A percentile compares a stretch with the other conserved stretches of the same genome.
phyloP scores from a whole-genome alignment of 306 rosid species.

The Styphnolobium japonicum region DNA sequence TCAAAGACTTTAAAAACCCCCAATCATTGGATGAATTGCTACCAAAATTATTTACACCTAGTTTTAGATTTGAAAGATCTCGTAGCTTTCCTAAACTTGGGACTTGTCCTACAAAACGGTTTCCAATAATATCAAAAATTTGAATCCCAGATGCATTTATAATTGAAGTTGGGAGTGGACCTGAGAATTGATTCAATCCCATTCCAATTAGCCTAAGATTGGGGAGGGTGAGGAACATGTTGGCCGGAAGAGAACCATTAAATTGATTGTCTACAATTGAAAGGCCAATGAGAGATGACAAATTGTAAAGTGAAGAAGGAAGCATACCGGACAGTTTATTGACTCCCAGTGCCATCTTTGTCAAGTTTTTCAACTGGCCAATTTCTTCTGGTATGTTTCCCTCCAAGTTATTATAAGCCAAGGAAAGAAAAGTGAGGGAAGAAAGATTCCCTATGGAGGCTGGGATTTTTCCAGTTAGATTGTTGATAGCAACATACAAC shows the following conservation, averaged over 20 bases:
- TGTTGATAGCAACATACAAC: too few relatives aligned
- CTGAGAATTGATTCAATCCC: neutral
- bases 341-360: rapidly evolving
- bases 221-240: neutral
- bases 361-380: neutral
- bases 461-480: neutral
- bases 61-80: neutral
- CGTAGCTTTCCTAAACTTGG: neutral
- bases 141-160: neutral
- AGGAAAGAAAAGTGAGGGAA: neutral
- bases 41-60: neutral
- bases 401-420: too few relatives aligned
- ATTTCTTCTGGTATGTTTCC: neutral
- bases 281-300: rapidly evolving
- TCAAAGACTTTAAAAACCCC: neutral
- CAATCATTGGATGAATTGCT: neutral
- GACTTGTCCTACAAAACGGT: neutral
- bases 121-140: rapidly evolving
- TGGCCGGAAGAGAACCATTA: neutral
- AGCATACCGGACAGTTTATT: neutral
- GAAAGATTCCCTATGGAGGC: neutral
- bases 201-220: neutral
- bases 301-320: too few relatives aligned
- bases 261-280: rapidly evolving
- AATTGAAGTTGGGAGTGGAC: neutral